Percentiles rank a stretch among this genome's conserved stretches.
Conservation (phyloP, 352 stramenopile genomes). For the Pythium folliculosum region DNA sequence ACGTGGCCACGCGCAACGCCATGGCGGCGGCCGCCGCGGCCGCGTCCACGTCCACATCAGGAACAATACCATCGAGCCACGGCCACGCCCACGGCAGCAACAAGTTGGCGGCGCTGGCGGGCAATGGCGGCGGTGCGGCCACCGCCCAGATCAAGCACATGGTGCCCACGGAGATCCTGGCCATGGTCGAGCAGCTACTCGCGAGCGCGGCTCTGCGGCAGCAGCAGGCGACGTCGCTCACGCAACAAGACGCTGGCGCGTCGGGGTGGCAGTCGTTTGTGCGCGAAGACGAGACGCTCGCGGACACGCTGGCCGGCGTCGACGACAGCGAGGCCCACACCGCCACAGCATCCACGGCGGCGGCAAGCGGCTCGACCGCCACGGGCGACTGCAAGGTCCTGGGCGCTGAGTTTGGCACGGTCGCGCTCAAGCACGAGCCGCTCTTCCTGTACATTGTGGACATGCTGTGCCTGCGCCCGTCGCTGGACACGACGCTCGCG, state of each 20-base stretch:
- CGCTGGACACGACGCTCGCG: constrained; percentile 35
- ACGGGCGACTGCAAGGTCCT: constrained; percentile 27
- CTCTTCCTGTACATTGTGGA: constrained; percentile 44
- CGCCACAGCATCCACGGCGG: too few species aligned
- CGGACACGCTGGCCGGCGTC: constrained; percentile 6
- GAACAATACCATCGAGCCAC: not conserved
- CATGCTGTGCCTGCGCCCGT: constrained; percentile 26
- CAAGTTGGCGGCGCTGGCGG: not conserved
- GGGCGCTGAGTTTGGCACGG: constrained; percentile 24
- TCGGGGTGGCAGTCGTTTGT: constrained; percentile 38
- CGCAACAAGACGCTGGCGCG: not conserved
- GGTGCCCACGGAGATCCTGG: constrained; percentile 35
- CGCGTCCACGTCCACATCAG: not conserved
- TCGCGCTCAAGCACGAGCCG: constrained; percentile 37
- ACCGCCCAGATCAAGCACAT: constrained; percentile 28
- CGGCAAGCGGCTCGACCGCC: constrained; percentile 7
- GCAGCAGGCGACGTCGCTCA: constrained; percentile 16
- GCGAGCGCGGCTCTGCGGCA: constrained; percentile 20
- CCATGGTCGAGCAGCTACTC: constrained; percentile 47
- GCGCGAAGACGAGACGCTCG: constrained; percentile 34
- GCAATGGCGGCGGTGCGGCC: not conserved
- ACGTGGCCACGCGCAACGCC: constrained; percentile 9
- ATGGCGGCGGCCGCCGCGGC: not conserved
- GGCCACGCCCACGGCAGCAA: not conserved
- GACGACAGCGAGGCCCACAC: not conserved